These are phyloP conservation scores for Gaillardinia entomophila DNA, from an alignment of 805 yeast species.

Conservation along the genomic window DNA sequence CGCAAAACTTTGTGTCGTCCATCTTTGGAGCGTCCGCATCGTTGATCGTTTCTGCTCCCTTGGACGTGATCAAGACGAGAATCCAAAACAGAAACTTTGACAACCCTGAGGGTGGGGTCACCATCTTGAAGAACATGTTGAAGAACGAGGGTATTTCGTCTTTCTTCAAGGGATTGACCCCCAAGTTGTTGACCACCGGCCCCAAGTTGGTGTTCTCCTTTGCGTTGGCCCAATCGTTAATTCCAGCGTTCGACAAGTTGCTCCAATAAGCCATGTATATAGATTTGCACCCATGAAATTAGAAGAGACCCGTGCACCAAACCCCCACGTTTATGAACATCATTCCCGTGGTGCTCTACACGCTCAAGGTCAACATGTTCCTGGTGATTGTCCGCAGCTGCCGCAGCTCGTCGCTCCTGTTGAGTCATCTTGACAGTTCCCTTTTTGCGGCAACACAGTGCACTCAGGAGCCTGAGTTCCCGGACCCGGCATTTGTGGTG, in stretches of 20 bases:
- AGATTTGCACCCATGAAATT: constrained; percentile 1
- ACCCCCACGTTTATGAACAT: too few relatives aligned
- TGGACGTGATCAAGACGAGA: constrained; percentile 97
- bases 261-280: constrained; percentile 29
- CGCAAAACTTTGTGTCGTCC: constrained; percentile 90
- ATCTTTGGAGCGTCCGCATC: constrained; percentile 97
- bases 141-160: constrained; percentile 85
- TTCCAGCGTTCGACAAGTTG: constrained; percentile 87
- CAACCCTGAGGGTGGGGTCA: constrained; percentile 90
- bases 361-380: constrained; percentile 32
- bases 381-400: constrained; percentile 28
- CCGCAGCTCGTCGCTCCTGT: constrained; percentile 24
- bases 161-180: constrained; percentile 95
- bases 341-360: constrained; percentile 25
- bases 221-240: constrained; percentile 94
- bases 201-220: constrained; percentile 98
- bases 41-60: constrained; percentile 92
- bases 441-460: constrained; percentile 21
- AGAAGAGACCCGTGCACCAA: too few relatives aligned
- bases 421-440: constrained; percentile 29
- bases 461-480: constrained; percentile 16
- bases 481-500: constrained; percentile 14
- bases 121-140: constrained; percentile 87
- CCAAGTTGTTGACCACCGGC: constrained; percentile 94
- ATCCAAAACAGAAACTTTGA: constrained; percentile 96